A percentile compares a stretch with the other conserved stretches of the same genome.
Evolutionary conservation across 1,284 basidiomycete species (phyloP).

Genomic region (Puccinia polysora): DNA sequence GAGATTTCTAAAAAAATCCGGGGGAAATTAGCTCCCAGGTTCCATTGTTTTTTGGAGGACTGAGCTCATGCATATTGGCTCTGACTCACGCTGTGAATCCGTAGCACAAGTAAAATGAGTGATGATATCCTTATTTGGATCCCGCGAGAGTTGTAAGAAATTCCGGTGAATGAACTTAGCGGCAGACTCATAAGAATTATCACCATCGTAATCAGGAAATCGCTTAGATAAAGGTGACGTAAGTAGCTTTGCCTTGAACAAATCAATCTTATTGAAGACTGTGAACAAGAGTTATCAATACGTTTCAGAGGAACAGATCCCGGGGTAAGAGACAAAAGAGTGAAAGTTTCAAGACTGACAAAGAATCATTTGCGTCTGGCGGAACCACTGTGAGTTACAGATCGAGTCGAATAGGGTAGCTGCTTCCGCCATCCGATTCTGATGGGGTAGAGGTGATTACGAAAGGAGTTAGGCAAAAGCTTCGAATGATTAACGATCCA

Average conservation of each 20-base stretch:
- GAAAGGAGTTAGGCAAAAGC: neutral
- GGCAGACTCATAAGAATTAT: constrained; percentile 36
- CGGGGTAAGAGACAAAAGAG: neutral
- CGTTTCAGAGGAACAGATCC: neutral
- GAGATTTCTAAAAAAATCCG: constrained; percentile 31
- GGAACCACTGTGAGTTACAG: constrained; percentile 41
- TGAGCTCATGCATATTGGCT: neutral
- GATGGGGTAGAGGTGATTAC: neutral
- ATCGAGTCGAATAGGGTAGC: constrained; percentile 37
- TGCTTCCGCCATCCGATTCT: constrained; percentile 43
- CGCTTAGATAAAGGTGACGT: constrained; percentile 14
- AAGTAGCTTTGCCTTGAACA: constrained; percentile 29
- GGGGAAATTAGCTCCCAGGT: neutral
- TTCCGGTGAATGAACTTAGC: constrained; percentile 42
- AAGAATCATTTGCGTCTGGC: constrained; percentile 36
- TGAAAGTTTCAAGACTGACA: constrained; percentile 2
- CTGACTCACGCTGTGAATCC: constrained; percentile 27
- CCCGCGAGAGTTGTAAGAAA: constrained; percentile 37
- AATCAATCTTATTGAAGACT: constrained; percentile 43
- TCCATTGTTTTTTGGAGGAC: neutral
- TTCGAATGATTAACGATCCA: neutral
- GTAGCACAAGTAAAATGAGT: constrained; percentile 40
- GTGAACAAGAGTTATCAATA: neutral
- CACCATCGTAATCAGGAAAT: constrained; percentile 37
- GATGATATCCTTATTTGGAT: constrained; percentile 40